A percentile compares a stretch with the other conserved stretches of the same genome.
phyloP scores from a whole-genome alignment of 1,284 basidiomycete genomes.

The Inonotus obliquus region DNA sequence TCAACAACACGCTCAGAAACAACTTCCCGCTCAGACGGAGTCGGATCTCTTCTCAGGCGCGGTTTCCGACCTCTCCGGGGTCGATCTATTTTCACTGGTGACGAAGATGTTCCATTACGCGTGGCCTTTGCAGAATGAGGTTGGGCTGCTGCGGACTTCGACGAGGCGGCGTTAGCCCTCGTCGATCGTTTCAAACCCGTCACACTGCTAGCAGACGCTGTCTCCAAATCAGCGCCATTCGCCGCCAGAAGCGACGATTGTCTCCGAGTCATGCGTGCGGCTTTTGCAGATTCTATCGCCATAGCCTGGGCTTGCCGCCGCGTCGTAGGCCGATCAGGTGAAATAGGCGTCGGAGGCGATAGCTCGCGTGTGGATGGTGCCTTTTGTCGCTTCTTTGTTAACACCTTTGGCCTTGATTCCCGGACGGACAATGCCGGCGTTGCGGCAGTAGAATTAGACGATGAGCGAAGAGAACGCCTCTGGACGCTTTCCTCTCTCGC shows the following conservation, averaged over 20 bases:
- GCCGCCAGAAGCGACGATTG: constrained; percentile 10
- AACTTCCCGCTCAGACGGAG: constrained; percentile 4
- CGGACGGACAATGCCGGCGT: neutral
- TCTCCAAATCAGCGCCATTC: constrained; percentile 9
- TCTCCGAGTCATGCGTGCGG: constrained; percentile 9
- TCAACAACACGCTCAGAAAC: constrained; percentile 9
- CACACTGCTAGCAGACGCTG: neutral
- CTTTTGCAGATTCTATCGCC: constrained; percentile 11
- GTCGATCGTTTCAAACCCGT: neutral
- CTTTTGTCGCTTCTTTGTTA: constrained; percentile 9
- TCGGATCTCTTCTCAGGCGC: neutral
- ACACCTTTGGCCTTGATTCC: constrained; percentile 3
- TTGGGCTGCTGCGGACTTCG: neutral
- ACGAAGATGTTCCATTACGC: neutral
- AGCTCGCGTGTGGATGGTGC: constrained; percentile 3
- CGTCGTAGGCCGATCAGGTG: constrained; percentile 17
- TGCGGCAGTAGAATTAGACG: constrained; percentile 1
- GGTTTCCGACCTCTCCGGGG: neutral
- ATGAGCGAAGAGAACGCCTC: constrained; percentile 11
- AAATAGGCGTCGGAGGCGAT: constrained; percentile 9
- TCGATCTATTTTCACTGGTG: neutral
- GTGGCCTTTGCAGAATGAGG: neutral
- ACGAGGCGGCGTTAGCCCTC: constrained; percentile 5
- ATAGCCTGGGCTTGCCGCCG: constrained; percentile 13
- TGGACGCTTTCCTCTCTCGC: constrained; percentile 12